Evolutionary conservation across 129 eudicot genomes (phyloP).

Genomic region (Flaveria brownii): DNA sequence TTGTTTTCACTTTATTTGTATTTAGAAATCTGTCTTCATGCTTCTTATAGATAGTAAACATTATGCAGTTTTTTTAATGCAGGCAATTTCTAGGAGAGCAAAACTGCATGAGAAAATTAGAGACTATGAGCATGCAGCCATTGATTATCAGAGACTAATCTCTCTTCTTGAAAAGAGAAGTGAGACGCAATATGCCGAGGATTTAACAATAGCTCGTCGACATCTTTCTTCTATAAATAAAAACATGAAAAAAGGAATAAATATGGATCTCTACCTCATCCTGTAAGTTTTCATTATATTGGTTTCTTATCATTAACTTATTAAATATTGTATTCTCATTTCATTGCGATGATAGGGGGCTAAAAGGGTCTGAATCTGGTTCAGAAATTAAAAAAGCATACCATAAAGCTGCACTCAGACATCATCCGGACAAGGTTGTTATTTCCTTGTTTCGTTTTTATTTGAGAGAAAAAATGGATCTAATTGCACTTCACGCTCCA

Average conservation of each 20-base stretch:
- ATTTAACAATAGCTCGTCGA: slow-evolving; percentile 55
- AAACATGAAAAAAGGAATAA: slow-evolving; percentile 46
- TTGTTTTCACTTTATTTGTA: not conserved
- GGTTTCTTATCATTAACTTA: not conserved
- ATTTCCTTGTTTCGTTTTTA: not conserved
- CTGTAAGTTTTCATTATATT: slow-evolving; percentile 52
- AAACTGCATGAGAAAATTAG: slow-evolving; percentile 87
- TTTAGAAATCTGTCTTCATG: not conserved
- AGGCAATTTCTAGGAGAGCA: slow-evolving; percentile 92
- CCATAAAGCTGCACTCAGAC: slow-evolving; percentile 87
- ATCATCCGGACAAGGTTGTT: slow-evolving; percentile 94
- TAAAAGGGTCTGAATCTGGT: slow-evolving; percentile 64
- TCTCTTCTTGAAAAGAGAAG: slow-evolving; percentile 59
- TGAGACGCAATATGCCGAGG: slow-evolving; percentile 36
- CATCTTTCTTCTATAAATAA: slow-evolving; percentile 58
- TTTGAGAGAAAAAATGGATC: too few relatives aligned
- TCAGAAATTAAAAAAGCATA: slow-evolving; percentile 91
- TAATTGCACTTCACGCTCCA: too few relatives aligned
- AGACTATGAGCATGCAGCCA: slow-evolving; percentile 75
- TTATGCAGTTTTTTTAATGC: slow-evolving; percentile 12
- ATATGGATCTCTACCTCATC: slow-evolving; percentile 65
- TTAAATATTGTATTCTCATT: not conserved
- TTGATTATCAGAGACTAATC: slow-evolving; percentile 59
- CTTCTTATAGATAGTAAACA: not conserved
- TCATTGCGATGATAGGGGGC: slow-evolving; percentile 55